phyloP scores from a whole-genome alignment of 208 protist species.

The Angomonas deanei region DNA sequence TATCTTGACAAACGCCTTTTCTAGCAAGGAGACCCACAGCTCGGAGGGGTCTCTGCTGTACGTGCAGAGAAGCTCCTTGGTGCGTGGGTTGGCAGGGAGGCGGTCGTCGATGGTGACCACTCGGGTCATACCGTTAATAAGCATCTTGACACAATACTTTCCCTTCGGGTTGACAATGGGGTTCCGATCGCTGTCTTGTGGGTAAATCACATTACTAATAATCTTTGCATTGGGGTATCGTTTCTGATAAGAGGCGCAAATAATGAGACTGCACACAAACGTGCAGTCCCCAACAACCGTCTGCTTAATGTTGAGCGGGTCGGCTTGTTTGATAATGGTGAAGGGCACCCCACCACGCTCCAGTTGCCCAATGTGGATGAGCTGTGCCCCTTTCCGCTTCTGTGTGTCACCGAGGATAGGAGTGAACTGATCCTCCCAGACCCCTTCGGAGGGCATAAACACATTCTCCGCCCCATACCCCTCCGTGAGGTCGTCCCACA shows the following conservation, averaged over 20 bases:
- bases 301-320: constrained; percentile 80
- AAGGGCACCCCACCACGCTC: constrained; percentile 20
- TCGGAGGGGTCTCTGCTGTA: constrained; percentile 40
- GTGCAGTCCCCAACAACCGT: constrained; percentile 86
- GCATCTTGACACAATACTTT: constrained; percentile 89
- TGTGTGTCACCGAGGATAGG: constrained; percentile 25
- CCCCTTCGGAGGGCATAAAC: constrained; percentile 52
- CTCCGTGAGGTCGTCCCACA: constrained; percentile 83
- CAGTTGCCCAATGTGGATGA: constrained; percentile 35
- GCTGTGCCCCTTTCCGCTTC: constrained; percentile 16
- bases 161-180: constrained; percentile 82
- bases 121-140: constrained; percentile 88
- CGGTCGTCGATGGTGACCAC: constrained; percentile 87
- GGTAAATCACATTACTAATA: constrained; percentile 86
- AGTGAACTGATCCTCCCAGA: constrained; percentile 50
- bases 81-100: constrained; percentile 50
- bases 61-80: constrained; percentile 24
- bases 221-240: constrained; percentile 77
- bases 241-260: constrained; percentile 76
- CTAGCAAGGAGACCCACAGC: constrained; percentile 83
- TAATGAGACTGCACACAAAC: constrained; percentile 69
- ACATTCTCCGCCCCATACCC: constrained; percentile 83
- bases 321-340: constrained; percentile 51
- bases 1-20: constrained; percentile 84
- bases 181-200: constrained; percentile 65